A percentile compares a stretch with the other conserved stretches of the same genome.
Evolutionary conservation across 768 basidiomycete species (phyloP).

Genomic region (Asterophora lycoperdoides): DNA sequence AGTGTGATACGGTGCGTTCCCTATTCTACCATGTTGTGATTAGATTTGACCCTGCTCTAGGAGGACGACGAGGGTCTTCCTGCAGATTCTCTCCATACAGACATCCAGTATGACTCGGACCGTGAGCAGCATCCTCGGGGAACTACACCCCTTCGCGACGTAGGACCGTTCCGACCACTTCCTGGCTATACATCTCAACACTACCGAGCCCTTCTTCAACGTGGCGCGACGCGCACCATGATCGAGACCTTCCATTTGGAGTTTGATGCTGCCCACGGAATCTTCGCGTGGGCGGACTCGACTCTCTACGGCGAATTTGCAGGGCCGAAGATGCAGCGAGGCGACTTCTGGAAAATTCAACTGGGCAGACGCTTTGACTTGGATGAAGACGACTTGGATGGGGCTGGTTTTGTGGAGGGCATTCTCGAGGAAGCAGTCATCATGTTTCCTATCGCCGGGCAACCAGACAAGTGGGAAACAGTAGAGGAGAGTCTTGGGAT

Average conservation of each 20-base stretch:
- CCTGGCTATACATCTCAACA: constrained; percentile 15
- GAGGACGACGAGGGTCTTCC: background rate
- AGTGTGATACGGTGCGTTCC: constrained; percentile 7
- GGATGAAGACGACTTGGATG: constrained; percentile 34
- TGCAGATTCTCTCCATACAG: constrained; percentile 13
- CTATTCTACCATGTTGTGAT: too few relatives aligned
- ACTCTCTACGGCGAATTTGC: constrained; percentile 29
- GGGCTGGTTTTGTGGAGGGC: constrained; percentile 29
- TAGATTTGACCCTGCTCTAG: background rate
- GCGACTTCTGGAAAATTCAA: constrained; percentile 36
- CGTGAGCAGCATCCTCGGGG: constrained; percentile 24
- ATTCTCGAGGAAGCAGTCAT: constrained; percentile 30
- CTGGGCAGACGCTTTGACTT: constrained; percentile 33
- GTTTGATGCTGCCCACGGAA: constrained; percentile 25
- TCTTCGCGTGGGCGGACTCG: constrained; percentile 32
- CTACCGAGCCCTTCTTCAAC: constrained; percentile 25
- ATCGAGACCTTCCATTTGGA: constrained; percentile 33
- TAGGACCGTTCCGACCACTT: constrained; percentile 6
- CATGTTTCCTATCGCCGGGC: constrained; percentile 16
- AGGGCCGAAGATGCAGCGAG: constrained; percentile 28
- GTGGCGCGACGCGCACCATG: constrained; percentile 36
- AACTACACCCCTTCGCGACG: constrained; percentile 26
- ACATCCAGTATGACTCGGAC: constrained; percentile 21
- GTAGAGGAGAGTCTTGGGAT: constrained; percentile 24
- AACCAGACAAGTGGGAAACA: constrained; percentile 26